phyloP scores from a whole-genome alignment of 768 basidiomycete species.

The Holtermanniella nyarrowii region DNA sequence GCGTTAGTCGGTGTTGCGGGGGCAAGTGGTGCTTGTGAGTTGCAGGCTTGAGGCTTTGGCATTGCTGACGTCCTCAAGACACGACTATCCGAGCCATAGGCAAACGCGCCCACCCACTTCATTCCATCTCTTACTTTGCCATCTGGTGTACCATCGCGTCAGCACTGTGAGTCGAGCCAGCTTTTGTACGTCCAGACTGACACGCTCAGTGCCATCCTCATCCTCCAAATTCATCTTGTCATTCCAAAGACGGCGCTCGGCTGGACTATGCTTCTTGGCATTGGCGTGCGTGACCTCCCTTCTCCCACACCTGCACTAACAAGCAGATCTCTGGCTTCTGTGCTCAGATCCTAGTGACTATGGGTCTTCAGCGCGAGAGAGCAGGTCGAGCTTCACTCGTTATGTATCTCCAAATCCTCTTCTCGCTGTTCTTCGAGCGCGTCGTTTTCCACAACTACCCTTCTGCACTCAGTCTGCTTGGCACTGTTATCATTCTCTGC shows the following conservation, averaged over 20 bases:
- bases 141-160: constrained; percentile 48
- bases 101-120: constrained; percentile 62
- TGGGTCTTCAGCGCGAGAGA: constrained; percentile 57
- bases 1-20: constrained; percentile 59
- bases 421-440: constrained; percentile 56
- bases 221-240: constrained; percentile 28
- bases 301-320: neutral
- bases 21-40: constrained; percentile 59
- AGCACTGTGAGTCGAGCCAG: constrained; percentile 29
- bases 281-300: constrained; percentile 31
- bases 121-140: constrained; percentile 60
- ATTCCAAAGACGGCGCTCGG: constrained; percentile 11
- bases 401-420: constrained; percentile 59
- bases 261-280: constrained; percentile 24
- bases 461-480: constrained; percentile 52
- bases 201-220: constrained; percentile 9
- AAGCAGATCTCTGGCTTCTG: constrained; percentile 40
- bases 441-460: constrained; percentile 56
- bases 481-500: constrained; percentile 55
- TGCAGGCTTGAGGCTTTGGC: neutral
- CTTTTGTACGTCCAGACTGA: neutral
- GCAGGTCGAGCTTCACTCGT: constrained; percentile 57
- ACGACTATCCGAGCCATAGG: constrained; percentile 59
- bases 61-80: constrained; percentile 39
- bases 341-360: constrained; percentile 49